Evolutionary conservation across 352 stramenopile genomes (phyloP).

Genomic region (Blastocystis sp.): DNA sequence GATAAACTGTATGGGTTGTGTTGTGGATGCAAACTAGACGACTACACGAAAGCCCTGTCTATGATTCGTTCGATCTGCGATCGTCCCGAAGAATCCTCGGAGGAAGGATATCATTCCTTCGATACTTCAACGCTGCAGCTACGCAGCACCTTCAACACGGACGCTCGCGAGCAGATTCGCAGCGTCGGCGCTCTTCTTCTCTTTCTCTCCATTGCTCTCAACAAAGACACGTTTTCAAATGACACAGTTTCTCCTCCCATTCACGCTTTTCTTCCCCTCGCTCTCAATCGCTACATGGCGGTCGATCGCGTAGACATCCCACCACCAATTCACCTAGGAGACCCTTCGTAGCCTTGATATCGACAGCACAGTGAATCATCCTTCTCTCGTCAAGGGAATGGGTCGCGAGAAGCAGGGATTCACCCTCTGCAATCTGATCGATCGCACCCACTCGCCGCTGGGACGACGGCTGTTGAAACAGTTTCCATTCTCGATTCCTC

Average conservation of each 20-base stretch:
- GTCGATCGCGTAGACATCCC: neutral
- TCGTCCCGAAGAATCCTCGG: neutral
- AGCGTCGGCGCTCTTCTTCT: slow-evolving; percentile 2
- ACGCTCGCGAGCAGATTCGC: slow-evolving; percentile 25
- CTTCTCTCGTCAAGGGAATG: slow-evolving; percentile 46
- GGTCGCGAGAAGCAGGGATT: slow-evolving; percentile 46
- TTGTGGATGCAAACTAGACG: neutral
- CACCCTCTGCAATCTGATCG: slow-evolving; percentile 29
- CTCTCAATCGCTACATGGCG: slow-evolving; percentile 21
- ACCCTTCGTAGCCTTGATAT: slow-evolving; percentile 38
- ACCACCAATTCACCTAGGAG: neutral
- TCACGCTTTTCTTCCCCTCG: neutral
- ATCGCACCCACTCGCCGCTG: neutral
- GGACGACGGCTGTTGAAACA: slow-evolving; percentile 28
- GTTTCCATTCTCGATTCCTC: neutral
- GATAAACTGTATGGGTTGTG: neutral
- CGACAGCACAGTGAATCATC: slow-evolving; percentile 8
- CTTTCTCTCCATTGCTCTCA: neutral
- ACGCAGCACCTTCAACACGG: neutral
- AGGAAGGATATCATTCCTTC: neutral
- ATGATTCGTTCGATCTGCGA: neutral
- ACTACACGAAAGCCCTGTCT: slow-evolving; percentile 10
- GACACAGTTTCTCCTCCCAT: neutral
- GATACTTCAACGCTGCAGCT: neutral
- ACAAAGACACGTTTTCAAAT: neutral